Evolutionary conservation across 805 yeast genomes (phyloP), one percentile per base, ranked within the genome.

Genomic region (Vanderwaltozyma tropicalis): DNA sequence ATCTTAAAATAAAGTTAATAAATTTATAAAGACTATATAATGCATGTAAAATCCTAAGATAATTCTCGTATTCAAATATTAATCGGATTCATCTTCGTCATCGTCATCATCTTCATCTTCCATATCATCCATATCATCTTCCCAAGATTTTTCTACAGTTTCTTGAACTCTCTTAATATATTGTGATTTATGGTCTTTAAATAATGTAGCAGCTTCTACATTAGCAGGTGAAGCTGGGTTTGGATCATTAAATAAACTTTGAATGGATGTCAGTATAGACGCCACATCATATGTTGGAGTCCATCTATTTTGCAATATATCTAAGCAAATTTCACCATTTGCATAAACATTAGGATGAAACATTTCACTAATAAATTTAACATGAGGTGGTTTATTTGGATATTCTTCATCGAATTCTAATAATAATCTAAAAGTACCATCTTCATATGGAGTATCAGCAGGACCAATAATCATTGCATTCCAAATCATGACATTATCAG

Each of bases 391-490:
- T 54, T 92, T 92, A 53, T 89, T 88, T 4, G 98, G 98, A 54
- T 92, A 92, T 55, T 87, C 96, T 64, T 92, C 98, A 57, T 87
- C 96, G 57, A 92, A 92, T 50, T 84, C 89, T 48, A 92, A 62
- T 38, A 78, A 71, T 43, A 92, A 68, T 41, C 94, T 72, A 62
- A 92, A 92, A 0, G 97, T 92, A 12, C 98, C 98, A 56, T 92
- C 98, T 60, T 92, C 98, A 57, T 86, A 92, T 3, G 98, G 97
- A 0, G 98, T 92, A 46, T 87, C 96, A 19, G 89, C 79, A 1
- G 98, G 98, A 0, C 98, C 98, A 40, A 92, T 88, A 44, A 92
- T 92, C 41, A 92, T 95, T 0, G 96, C 98, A 61, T 92, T 92
- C 74, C 98, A 92, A 27, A 84, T 74, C 95, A 92, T 87, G 36